phyloP scores from a whole-genome alignment of 2,329 filamentous ascomycete genomes.

The Graphilbum ipis-grandicollis region DNA sequence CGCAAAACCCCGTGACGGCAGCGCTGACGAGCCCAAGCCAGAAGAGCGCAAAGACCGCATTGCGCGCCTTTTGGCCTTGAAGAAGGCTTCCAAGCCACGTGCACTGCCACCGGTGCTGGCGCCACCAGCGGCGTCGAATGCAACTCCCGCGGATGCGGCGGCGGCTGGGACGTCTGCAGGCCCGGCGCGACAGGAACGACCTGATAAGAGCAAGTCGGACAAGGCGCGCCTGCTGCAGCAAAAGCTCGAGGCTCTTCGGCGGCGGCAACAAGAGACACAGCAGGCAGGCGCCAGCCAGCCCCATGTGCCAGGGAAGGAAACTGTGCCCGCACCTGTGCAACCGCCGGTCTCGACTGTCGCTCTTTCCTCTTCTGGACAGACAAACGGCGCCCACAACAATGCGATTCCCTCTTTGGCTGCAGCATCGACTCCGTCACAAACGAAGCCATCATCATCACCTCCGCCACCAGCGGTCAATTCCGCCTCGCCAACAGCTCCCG shows the following conservation, averaged over 20 bases:
- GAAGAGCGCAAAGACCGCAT: slow-evolving; percentile 62
- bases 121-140: slow-evolving; percentile 19
- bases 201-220: slow-evolving; percentile 32
- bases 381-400: too few species aligned
- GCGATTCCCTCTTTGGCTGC: too few species aligned
- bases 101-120: background rate
- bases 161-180: slow-evolving; percentile 3
- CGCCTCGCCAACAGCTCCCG: background rate
- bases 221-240: slow-evolving; percentile 59
- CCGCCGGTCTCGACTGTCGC: too few species aligned
- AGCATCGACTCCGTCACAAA: background rate
- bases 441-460: background rate
- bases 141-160: slow-evolving; percentile 13
- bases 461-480: background rate
- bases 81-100: slow-evolving; percentile 27
- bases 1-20: background rate
- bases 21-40: slow-evolving; percentile 1
- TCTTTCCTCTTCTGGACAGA: too few species aligned
- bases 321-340: too few species aligned
- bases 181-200: background rate
- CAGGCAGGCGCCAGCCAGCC: background rate
- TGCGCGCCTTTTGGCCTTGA: slow-evolving; percentile 53
- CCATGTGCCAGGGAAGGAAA: too few species aligned
- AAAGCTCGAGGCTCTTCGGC: slow-evolving; percentile 62
- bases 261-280: slow-evolving; percentile 21